Evolutionary conservation across 1,284 basidiomycete genomes (phyloP).

Genomic region (Vanrija sp.): DNA sequence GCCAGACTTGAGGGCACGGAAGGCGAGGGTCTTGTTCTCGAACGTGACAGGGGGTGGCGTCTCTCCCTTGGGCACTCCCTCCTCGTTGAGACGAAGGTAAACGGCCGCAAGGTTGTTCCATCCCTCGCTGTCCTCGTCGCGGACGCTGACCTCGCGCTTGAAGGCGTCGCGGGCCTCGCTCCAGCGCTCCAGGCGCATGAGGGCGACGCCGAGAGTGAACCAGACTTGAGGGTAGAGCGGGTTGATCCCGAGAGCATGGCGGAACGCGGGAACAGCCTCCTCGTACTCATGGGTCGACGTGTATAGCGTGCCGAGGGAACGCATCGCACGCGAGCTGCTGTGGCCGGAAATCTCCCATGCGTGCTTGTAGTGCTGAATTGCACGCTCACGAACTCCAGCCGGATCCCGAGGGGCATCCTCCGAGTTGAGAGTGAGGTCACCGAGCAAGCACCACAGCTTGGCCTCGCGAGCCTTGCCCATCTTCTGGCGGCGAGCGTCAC

Average conservation of each 20-base stretch:
- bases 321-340: constrained; percentile 82
- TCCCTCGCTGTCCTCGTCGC: constrained; percentile 94
- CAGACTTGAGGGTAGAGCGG: constrained; percentile 81
- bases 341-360: constrained; percentile 79
- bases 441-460: constrained; percentile 92
- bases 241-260: constrained; percentile 77
- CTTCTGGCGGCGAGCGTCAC: constrained; percentile 51
- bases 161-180: constrained; percentile 78
- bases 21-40: constrained; percentile 76
- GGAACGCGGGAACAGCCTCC: constrained; percentile 64
- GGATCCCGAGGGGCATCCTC: constrained; percentile 31
- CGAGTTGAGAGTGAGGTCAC: constrained; percentile 73
- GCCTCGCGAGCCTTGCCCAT: constrained; percentile 72
- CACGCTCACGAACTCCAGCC: constrained; percentile 40
- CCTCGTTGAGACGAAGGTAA: constrained; percentile 73
- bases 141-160: constrained; percentile 76
- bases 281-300: constrained; percentile 66
- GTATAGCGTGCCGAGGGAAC: constrained; percentile 80
- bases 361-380: constrained; percentile 68
- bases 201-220: constrained; percentile 93
- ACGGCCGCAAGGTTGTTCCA: constrained; percentile 98
- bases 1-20: constrained; percentile 88
- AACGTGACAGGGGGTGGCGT: constrained; percentile 39
- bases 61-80: constrained; percentile 28
- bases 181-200: constrained; percentile 77